These are phyloP conservation scores for Paracoccidioides lutzii DNA, from an alignment of 2,329 filamentous ascomycete species.

Conservation along the genomic window DNA sequence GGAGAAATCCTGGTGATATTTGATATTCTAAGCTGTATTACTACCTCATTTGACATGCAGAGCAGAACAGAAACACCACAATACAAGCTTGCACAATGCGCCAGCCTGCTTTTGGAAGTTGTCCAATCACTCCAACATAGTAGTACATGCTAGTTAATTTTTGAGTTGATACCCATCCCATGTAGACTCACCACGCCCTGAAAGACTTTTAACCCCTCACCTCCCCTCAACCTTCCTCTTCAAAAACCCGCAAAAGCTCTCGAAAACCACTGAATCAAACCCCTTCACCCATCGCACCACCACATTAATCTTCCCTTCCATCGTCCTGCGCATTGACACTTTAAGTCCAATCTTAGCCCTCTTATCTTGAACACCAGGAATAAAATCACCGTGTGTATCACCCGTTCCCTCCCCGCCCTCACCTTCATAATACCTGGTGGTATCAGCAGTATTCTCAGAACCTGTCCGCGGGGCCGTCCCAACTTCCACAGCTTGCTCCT, in stretches of 20 bases:
- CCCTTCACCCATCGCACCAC: slow-evolving; percentile 63
- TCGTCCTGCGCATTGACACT: slow-evolving; percentile 54
- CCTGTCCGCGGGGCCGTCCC: neutral
- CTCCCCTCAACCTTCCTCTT: slow-evolving; percentile 39
- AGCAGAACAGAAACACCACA: neutral
- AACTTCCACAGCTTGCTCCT: slow-evolving; percentile 11
- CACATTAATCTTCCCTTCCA: slow-evolving; percentile 42
- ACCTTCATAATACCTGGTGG: slow-evolving; percentile 20
- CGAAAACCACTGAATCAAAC: slow-evolving; percentile 58
- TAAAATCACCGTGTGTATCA: neutral
- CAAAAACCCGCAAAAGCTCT: slow-evolving; percentile 76
- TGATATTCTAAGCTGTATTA: neutral
- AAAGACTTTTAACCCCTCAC: slow-evolving; percentile 1
- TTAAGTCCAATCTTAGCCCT: slow-evolving; percentile 42
- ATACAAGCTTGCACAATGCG: neutral
- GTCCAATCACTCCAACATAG: neutral
- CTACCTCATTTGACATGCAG: neutral
- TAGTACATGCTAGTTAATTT: neutral
- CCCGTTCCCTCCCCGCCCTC: slow-evolving; percentile 13
- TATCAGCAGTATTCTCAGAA: slow-evolving; percentile 3
- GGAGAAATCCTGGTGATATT: neutral
- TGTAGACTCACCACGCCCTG: neutral
- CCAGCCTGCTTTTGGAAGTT: too few species aligned
- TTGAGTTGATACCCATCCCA: neutral
- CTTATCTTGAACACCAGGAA: neutral